Conservation (phyloP, 257 asterid species). For the Nicotiana tomentosiformis region DNA sequence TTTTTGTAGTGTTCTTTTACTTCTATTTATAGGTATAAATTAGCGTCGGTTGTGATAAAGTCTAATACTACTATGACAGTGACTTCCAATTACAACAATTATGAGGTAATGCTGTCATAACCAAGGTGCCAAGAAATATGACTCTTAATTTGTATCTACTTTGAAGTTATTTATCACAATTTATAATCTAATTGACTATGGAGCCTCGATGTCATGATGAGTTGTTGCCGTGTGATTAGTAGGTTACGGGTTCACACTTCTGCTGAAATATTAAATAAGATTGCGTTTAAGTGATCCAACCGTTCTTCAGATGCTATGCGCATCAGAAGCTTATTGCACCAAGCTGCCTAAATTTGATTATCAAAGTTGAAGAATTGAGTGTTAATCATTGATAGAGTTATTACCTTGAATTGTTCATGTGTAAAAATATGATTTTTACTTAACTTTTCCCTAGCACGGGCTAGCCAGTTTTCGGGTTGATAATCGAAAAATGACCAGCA, state of each 20-base stretch:
- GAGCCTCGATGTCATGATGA: not conserved
- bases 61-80: not conserved
- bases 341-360: not conserved
- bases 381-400: not conserved
- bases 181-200: too few relatives aligned
- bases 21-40: not conserved
- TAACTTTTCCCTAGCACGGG: not conserved
- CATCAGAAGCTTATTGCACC: too few relatives aligned
- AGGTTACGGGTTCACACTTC: too few relatives aligned
- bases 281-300: not conserved
- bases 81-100: not conserved
- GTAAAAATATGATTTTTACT: not conserved
- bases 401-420: not conserved
- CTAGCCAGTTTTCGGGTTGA: too few relatives aligned
- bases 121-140: not conserved
- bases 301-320: not conserved
- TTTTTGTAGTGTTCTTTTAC: not conserved
- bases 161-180: not conserved
- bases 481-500: too few relatives aligned
- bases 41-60: not conserved
- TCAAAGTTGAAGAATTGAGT: too few relatives aligned
- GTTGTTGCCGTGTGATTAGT: fast-evolving
- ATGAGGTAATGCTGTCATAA: not conserved
- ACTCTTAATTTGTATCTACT: not conserved
- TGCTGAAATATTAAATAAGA: too few relatives aligned